Conservation (phyloP, 2,329 filamentous ascomycete genomes). For the Talaromyces verruculosus region DNA sequence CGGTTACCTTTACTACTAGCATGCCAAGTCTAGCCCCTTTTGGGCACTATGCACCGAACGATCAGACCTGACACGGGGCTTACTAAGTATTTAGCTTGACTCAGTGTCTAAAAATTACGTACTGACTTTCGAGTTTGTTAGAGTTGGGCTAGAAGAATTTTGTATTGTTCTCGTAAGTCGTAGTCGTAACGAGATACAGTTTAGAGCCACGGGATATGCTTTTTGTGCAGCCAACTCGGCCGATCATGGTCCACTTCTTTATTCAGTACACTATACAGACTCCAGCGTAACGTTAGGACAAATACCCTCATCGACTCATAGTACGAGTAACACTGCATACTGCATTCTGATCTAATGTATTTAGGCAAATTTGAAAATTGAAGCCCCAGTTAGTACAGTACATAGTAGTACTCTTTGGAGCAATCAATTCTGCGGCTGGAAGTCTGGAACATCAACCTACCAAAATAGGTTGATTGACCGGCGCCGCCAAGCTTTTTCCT, state of each 20-base stretch:
- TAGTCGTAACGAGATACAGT: not conserved
- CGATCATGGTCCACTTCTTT: slow-evolving; percentile 3
- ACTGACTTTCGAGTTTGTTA: not conserved
- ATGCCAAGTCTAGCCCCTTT: not conserved
- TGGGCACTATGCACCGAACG: not conserved
- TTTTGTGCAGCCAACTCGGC: not conserved
- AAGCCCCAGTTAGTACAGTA: too few relatives aligned
- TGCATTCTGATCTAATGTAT: not conserved
- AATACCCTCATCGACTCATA: not conserved
- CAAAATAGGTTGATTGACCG: slow-evolving; percentile 3
- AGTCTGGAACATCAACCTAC: not conserved
- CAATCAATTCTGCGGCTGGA: not conserved
- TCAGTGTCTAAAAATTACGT: not conserved
- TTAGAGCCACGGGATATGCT: not conserved
- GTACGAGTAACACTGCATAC: not conserved
- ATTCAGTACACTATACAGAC: not conserved
- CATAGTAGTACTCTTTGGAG: not conserved
- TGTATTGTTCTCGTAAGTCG: not conserved
- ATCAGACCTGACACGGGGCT: not conserved
- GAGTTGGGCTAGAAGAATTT: not conserved
- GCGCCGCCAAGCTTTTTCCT: not conserved
- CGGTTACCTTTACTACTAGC: too few relatives aligned
- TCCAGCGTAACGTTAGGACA: not conserved
- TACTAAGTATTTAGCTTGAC: not conserved
- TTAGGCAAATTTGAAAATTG: not conserved